Evolutionary conservation across 2,329 filamentous ascomycete genomes (phyloP).

Genomic region (Arthrobotrys pseudoclavata): DNA sequence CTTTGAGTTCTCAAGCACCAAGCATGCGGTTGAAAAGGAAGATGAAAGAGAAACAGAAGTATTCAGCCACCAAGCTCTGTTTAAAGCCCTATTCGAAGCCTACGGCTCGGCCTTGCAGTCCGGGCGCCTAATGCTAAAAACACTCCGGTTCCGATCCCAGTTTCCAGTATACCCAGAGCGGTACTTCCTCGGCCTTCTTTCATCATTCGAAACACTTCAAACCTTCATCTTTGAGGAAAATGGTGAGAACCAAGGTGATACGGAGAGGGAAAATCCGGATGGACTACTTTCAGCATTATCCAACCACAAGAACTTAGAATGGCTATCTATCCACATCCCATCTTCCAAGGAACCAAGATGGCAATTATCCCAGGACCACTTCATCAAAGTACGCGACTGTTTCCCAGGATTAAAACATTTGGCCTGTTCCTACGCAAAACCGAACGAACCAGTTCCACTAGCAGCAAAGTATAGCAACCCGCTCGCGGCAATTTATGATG

Average conservation of each 20-base stretch:
- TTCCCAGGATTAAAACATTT: slow-evolving; percentile 29
- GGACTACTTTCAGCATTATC: slow-evolving; percentile 25
- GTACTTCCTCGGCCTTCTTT: slow-evolving; percentile 29
- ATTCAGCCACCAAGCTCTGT: slow-evolving; percentile 39
- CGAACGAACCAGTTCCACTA: background rate
- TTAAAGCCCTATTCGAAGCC: slow-evolving; percentile 14
- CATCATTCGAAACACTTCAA: slow-evolving; percentile 37
- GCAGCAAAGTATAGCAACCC: background rate
- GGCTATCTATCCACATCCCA: slow-evolving; percentile 27
- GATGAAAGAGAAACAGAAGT: slow-evolving; percentile 4
- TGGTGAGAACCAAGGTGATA: background rate
- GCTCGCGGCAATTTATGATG: background rate
- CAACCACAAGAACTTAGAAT: slow-evolving; percentile 18
- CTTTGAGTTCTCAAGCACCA: slow-evolving; percentile 47
- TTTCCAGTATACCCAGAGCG: slow-evolving; percentile 21
- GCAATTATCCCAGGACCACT: slow-evolving; percentile 3
- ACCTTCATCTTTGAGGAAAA: slow-evolving; percentile 52
- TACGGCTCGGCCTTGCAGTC: background rate
- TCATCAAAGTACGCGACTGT: slow-evolving; percentile 6
- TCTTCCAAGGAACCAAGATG: slow-evolving; percentile 1
- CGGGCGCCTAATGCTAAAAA: slow-evolving; percentile 18
- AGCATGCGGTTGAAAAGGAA: background rate
- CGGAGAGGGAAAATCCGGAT: slow-evolving; percentile 4
- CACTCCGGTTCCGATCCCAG: slow-evolving; percentile 38
- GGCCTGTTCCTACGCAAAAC: slow-evolving; percentile 6